Evolutionary conservation across 257 asterid genomes (phyloP).

Genomic region (Solanum medicagineum): DNA sequence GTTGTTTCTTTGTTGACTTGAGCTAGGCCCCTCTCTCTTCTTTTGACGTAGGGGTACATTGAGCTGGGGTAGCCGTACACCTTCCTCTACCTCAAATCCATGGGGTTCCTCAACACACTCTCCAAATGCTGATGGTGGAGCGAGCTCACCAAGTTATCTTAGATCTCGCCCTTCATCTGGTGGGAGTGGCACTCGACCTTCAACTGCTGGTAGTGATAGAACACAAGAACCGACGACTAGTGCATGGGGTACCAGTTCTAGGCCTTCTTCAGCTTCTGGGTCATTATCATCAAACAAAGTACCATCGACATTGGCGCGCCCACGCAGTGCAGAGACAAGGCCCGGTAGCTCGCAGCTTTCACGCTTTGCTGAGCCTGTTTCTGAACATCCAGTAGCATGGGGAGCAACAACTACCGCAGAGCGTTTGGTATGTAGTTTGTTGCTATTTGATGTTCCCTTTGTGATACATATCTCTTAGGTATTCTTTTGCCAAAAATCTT

Average conservation of each 20-base stretch:
- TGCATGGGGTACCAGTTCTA: slow-evolving; percentile 81
- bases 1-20: slow-evolving; percentile 4
- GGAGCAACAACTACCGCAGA: slow-evolving; percentile 46
- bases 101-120: slow-evolving; percentile 68
- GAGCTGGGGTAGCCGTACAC: slow-evolving; percentile 84
- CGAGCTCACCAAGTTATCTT: slow-evolving; percentile 58
- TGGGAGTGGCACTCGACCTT: slow-evolving; percentile 92
- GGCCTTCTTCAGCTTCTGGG: slow-evolving; percentile 98
- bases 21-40: slow-evolving; percentile 5
- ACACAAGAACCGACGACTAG: slow-evolving; percentile 44
- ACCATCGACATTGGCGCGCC: slow-evolving; percentile 55
- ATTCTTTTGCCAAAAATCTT: not conserved
- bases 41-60: slow-evolving; percentile 57
- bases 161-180: slow-evolving; percentile 86
- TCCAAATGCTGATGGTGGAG: slow-evolving; percentile 70
- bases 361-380: slow-evolving; percentile 72
- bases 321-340: slow-evolving; percentile 91
- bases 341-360: slow-evolving; percentile 89
- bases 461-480: not conserved
- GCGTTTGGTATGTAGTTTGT: slow-evolving; percentile 49
- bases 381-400: slow-evolving; percentile 48
- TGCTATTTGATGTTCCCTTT: not conserved
- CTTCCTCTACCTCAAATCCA: slow-evolving; percentile 77
- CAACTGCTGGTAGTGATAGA: slow-evolving; percentile 83
- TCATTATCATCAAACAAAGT: slow-evolving; percentile 59